Conservation (phyloP, 1,284 basidiomycete genomes). For the Melampsora americana region DNA sequence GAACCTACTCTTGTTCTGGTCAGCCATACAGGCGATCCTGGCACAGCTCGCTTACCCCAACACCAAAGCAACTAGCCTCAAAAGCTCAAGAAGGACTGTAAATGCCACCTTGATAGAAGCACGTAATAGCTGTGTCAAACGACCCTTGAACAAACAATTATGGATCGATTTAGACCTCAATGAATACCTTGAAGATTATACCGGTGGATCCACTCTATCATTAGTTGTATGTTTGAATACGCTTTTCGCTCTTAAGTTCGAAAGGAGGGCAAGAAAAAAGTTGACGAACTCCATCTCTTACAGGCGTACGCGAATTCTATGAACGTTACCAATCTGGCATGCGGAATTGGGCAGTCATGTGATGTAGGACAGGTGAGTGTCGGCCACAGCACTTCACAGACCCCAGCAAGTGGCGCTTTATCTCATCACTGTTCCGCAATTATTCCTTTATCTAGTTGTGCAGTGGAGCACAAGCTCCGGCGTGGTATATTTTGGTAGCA, state of each 20-base stretch:
- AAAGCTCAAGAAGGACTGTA: neutral
- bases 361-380: constrained; percentile 40
- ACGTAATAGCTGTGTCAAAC: constrained; percentile 35
- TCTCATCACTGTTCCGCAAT: neutral
- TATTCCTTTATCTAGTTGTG: constrained; percentile 21
- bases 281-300: neutral
- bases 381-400: neutral
- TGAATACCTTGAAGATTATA: constrained; percentile 28
- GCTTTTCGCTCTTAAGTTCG: neutral
- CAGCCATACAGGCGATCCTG: neutral
- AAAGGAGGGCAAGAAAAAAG: neutral
- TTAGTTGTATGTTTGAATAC: constrained; percentile 17
- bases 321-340: constrained; percentile 42
- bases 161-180: constrained; percentile 40
- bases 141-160: constrained; percentile 32
- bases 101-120: constrained; percentile 6
- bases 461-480: constrained; percentile 33
- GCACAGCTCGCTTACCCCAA: neutral
- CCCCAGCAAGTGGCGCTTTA: neutral
- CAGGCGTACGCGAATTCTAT: constrained; percentile 42
- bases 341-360: constrained; percentile 39
- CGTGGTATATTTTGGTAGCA: constrained; percentile 41
- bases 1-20: neutral
- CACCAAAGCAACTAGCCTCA: neutral
- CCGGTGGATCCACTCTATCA: constrained; percentile 35